Evolutionary conservation across 129 eudicot species (phyloP), one percentile per base, ranked within the genome.

Genomic region (Artemisia tridentata): DNA sequence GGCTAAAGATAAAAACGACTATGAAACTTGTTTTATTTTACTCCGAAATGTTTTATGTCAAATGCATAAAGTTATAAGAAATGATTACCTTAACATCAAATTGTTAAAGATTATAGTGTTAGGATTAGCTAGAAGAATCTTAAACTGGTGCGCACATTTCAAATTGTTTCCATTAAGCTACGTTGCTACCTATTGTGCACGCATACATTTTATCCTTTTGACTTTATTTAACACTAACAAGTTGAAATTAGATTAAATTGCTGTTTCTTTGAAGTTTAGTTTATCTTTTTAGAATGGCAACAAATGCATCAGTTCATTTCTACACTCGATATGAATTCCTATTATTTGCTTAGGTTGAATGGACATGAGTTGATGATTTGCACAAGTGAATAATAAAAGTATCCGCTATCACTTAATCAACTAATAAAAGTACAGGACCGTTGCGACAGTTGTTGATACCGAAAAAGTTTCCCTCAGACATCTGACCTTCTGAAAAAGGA

Each of bases 161-260:
- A 52, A 63, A 43, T 52, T 63, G 60, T 63, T 77, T 63, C 72
- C 72, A 63, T n/a, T 77, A 70, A 67, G 76, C 27, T 77, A 77
- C 56, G 71, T 69, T 68, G 59, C 64, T 69, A 34, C 65, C 51
- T 41, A 55, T 54, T 64, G 61, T 52, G 72, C 64, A 63, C 25
- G 29, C 25, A 63, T 31, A 65, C 63, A 60, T 21, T 50, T 48
- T 50, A 48, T 62, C 71, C 15, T 67, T 43, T 75, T 58, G 23
- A 18, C 53, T 58, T 31, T 16, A 19, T 11, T 18, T 13, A 38
- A n/a, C 13, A 14, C 16, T n/a, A n/a, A 67, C 63, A 75, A 2
- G 41, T 71, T 23, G 46, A 67, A 23, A 50, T 3, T 38, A 7
- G 45, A 51, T 51, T 2, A 19, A 38, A 12, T 60, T 1, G 43